Base-by-base conservation (phyloP, 345 rosid genomes). In the Hirschfeldia incana region DNA sequence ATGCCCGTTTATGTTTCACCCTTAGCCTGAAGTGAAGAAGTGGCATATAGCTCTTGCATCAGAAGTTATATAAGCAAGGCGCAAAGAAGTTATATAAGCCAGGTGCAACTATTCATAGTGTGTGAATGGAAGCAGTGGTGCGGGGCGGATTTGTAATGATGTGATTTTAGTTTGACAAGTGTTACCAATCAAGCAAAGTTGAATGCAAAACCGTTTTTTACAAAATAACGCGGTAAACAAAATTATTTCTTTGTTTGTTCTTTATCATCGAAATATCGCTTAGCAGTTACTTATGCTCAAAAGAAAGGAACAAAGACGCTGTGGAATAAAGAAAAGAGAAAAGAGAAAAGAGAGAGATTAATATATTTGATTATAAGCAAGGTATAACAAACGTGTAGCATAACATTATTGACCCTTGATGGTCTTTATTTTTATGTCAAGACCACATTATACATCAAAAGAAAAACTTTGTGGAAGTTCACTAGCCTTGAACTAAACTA, bases 71-170 rank as follows among this genome's bases (percentile, higher is more conserved):
- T 32, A 32, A 29, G 30, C 42, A 59, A 67, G 74, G 61, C 73
- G 82, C 78, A 79, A 79, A 21, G 7, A 63, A 57, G 60, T 78
- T 42, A 73, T 72, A 66, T 65, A 57, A 21, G 64, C 42, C 46
- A 67, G 74, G 61, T 79, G 82, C 78, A 79, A 79, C 28, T 79
- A 73, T 78, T 65, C 53, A 72, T 66, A 39, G 46, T 21, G 21
- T 21, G 21, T 21, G 21, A 21, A 21, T 21, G 21, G 21, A 21
- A 21, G 21, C 21, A 21, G 21, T 21, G 21, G 21, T 21, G 21
- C 21, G 21, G 21, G 21, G 21, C 21, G 21, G 21, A 21, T 21
- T 21, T 21, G 21, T 21, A 21, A 21, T 21, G 21, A 21, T 21
- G 21, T 21, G 21, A 21, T 21, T 21, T 21, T 21, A 21, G 21